Percentiles rank a stretch among this genome's conserved stretches.
These are phyloP conservation scores for Termitomyces sp. DNA, from an alignment of 768 basidiomycete genomes.

Conservation along the genomic window DNA sequence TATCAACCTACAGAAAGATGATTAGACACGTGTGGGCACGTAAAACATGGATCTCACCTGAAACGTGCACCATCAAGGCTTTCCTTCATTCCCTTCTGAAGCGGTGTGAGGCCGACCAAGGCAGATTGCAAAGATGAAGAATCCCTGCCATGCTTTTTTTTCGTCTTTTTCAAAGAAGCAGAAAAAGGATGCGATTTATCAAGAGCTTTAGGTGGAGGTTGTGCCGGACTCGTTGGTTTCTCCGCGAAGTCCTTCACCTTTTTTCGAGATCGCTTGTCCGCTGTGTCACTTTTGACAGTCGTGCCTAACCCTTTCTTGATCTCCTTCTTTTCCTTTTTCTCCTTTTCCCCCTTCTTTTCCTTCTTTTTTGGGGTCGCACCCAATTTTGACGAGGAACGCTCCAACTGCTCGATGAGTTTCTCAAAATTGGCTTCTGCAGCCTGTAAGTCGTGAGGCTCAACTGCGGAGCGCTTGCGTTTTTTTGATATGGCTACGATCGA, in stretches of 20 bases:
- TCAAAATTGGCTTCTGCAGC: slow-evolving; percentile 50
- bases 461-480: slow-evolving; percentile 46
- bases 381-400: slow-evolving; percentile 16
- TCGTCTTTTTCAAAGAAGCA: slow-evolving; percentile 7
- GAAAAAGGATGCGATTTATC: background rate
- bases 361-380: background rate
- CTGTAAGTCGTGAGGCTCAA: slow-evolving; percentile 28
- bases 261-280: background rate
- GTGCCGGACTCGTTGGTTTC: background rate
- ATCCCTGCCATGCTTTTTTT: slow-evolving; percentile 1
- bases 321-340: slow-evolving; percentile 7
- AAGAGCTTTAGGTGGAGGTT: background rate
- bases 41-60: slow-evolving; percentile 41
- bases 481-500: slow-evolving; percentile 38
- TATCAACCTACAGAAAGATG: slow-evolving; percentile 52
- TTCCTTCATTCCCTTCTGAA: slow-evolving; percentile 76
- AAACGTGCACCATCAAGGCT: slow-evolving; percentile 85
- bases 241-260: background rate
- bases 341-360: slow-evolving; percentile 12
- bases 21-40: background rate
- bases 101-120: slow-evolving; percentile 45
- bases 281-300: background rate
- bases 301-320: background rate
- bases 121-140: background rate
- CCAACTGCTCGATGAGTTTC: slow-evolving; percentile 49